Percentiles rank a stretch among this genome's conserved stretches.
These are phyloP conservation scores for Quercus glauca DNA, from an alignment of 306 rosid genomes.

Conservation along the genomic window DNA sequence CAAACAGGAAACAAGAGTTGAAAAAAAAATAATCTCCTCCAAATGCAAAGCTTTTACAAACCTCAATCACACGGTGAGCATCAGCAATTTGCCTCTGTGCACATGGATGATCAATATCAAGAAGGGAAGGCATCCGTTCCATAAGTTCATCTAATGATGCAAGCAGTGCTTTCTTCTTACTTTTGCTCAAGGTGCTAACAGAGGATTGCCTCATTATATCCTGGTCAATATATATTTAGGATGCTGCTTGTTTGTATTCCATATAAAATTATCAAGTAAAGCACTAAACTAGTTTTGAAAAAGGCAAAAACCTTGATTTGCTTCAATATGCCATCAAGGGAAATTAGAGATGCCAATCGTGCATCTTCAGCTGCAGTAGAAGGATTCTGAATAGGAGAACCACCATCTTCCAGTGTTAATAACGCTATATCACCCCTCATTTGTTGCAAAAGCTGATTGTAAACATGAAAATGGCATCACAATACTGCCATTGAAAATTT, in stretches of 20 bases:
- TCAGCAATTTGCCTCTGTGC: slow-evolving; percentile 74
- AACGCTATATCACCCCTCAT: slow-evolving; percentile 83
- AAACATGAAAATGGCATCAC: slow-evolving; percentile 13
- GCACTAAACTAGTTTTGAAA: slow-evolving; percentile 4
- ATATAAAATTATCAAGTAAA: slow-evolving; percentile 10
- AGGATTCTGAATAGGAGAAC: slow-evolving; percentile 75
- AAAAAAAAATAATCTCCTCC: neutral
- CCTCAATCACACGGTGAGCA: slow-evolving; percentile 73
- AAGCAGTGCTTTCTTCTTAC: slow-evolving; percentile 68
- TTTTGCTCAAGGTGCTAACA: slow-evolving; percentile 63
- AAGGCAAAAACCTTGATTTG: slow-evolving; percentile 72
- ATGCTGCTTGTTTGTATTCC: slow-evolving; percentile 15
- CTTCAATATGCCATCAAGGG: slow-evolving; percentile 88
- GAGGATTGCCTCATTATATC: slow-evolving; percentile 61
- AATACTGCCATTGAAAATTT: slow-evolving; percentile 7
- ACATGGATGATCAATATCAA: slow-evolving; percentile 91
- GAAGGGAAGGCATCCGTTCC: slow-evolving; percentile 93
- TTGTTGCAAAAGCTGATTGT: slow-evolving; percentile 82
- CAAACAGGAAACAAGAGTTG: neutral
- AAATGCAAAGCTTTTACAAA: slow-evolving; percentile 23
- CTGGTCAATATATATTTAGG: slow-evolving; percentile 41
- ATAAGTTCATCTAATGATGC: slow-evolving; percentile 72
- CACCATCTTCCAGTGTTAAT: slow-evolving; percentile 75
- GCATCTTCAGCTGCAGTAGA: slow-evolving; percentile 95
- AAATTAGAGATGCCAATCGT: slow-evolving; percentile 91